Conservation (phyloP, 257 asterid species). For the Ophiorrhiza pumila region DNA sequence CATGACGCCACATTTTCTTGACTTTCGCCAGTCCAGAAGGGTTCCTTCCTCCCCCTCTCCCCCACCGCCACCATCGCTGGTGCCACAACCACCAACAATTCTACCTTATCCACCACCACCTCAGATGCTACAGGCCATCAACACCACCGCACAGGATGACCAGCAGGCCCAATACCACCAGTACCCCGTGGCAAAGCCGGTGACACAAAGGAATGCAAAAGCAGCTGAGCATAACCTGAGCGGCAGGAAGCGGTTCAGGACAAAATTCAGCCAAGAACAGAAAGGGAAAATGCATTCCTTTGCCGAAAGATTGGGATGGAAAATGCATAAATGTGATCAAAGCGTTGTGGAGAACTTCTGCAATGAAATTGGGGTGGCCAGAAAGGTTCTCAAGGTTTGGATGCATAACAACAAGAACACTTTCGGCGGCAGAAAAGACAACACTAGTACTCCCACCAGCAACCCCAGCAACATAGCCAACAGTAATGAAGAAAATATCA, state of each 20-base stretch:
- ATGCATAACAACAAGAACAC: slow-evolving; percentile 47
- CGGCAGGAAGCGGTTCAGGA: slow-evolving; percentile 61
- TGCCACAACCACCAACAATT: background rate
- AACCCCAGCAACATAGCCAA: background rate
- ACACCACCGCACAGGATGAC: slow-evolving; percentile 36
- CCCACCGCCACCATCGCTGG: slow-evolving; percentile 30
- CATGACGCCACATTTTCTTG: slow-evolving; percentile 53
- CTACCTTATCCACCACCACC: slow-evolving; percentile 16
- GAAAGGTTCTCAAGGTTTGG: slow-evolving; percentile 42
- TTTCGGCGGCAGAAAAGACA: slow-evolving; percentile 8
- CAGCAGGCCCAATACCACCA: slow-evolving; percentile 21
- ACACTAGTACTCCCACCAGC: background rate
- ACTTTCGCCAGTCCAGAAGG: slow-evolving; percentile 48
- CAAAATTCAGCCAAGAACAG: slow-evolving; percentile 58
- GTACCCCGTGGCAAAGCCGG: slow-evolving; percentile 36
- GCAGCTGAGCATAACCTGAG: slow-evolving; percentile 26
- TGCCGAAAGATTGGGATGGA: slow-evolving; percentile 61
- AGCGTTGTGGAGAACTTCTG: slow-evolving; percentile 46
- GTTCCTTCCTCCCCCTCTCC: slow-evolving; percentile 44
- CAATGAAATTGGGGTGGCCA: slow-evolving; percentile 32
- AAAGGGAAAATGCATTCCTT: slow-evolving; percentile 59
- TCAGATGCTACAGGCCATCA: slow-evolving; percentile 25
- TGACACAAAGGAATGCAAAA: slow-evolving; percentile 40
- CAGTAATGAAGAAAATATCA: background rate
- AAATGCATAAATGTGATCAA: slow-evolving; percentile 47